Evolutionary conservation across 2,329 filamentous ascomycete genomes (phyloP).

Genomic region (Coniochaeta sp.): DNA sequence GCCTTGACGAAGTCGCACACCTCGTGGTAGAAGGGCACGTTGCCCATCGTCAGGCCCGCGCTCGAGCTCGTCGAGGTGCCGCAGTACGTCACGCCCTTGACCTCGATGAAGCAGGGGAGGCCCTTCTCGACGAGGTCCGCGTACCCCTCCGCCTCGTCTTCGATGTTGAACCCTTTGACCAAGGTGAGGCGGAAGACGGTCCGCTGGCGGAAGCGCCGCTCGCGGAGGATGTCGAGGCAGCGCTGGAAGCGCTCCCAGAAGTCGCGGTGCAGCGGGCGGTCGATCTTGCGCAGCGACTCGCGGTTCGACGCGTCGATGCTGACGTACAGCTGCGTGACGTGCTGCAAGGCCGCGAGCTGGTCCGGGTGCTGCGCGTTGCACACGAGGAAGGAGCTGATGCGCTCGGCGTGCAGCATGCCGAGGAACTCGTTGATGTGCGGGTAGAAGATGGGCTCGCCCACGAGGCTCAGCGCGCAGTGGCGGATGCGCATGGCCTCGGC

Average conservation of each 20-base stretch:
- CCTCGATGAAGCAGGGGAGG: slow-evolving; percentile 85
- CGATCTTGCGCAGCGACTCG: slow-evolving; percentile 80
- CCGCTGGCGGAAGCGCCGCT: slow-evolving; percentile 75
- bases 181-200: slow-evolving; percentile 93
- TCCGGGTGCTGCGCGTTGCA: slow-evolving; percentile 97
- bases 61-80: slow-evolving; percentile 79
- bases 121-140: slow-evolving; percentile 81
- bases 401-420: slow-evolving; percentile 72
- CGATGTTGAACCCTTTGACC: slow-evolving; percentile 96
- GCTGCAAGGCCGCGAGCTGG: slow-evolving; percentile 72
- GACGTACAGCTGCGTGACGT: slow-evolving; percentile 92
- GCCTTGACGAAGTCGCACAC: slow-evolving; percentile 75
- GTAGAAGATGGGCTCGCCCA: slow-evolving; percentile 98
- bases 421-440: slow-evolving; percentile 94
- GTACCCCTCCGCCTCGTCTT: slow-evolving; percentile 87
- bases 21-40: slow-evolving; percentile 94
- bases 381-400: slow-evolving; percentile 89
- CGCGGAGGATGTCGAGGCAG: slow-evolving; percentile 82
- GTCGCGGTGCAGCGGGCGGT: slow-evolving; percentile 86
- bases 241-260: slow-evolving; percentile 95
- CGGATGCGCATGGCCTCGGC: slow-evolving; percentile 87
- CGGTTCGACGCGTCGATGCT: slow-evolving; percentile 92
- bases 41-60: slow-evolving; percentile 90
- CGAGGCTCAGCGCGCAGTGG: slow-evolving; percentile 85
- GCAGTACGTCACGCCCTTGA: slow-evolving; percentile 96